Evolutionary conservation across 2,329 filamentous ascomycete species (phyloP), one percentile per base, ranked within the genome.

Genomic region (Neonectria coccinea): DNA sequence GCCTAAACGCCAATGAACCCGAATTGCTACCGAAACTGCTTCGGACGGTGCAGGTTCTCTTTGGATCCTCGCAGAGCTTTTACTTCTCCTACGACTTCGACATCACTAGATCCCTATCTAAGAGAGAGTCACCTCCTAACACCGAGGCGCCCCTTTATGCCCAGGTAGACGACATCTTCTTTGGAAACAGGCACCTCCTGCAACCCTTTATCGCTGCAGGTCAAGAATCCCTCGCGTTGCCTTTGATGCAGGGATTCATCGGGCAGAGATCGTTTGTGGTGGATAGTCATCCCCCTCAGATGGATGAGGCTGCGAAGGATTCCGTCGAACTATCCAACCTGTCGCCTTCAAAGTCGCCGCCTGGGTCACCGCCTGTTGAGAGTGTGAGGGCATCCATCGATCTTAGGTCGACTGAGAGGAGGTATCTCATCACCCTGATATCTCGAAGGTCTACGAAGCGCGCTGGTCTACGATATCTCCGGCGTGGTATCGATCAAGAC

Each of bases 81-180:
- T 98, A 91, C 82, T 99, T 95, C 78, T 94, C 94, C 0, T 97
- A 99, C 77, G 96, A 99, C 69, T 87, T 95, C 76, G 94, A 99
- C 76, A 87, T 99, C 55, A 98, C 96, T 1, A 87, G 91, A 60
- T 89, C 86, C 67, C 73, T 89, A 59, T 79, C 80, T 3, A 82
- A 77, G 50, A 66, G 71, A 31, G 58, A 70, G 0, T 53, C 65
- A 16, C 44, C 73, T 12, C 51, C 69, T 1, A 70, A 64, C n/a
- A 60, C 68, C 8, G 72, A 75, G 27, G 47, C 70, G 5, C 90
- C 94, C 6, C 81, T 97, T 4, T 86, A 93, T 76, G 88, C 88
- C 67, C 85, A 88, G 62, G 93, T 91, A 22, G 93, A 97, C 76
- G 86, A 88, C 33, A 79, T 89, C 75, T 98, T 91, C 79, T 98